Evolutionary conservation across 1,284 basidiomycete species (phyloP).

Genomic region (Trametes versicolor): DNA sequence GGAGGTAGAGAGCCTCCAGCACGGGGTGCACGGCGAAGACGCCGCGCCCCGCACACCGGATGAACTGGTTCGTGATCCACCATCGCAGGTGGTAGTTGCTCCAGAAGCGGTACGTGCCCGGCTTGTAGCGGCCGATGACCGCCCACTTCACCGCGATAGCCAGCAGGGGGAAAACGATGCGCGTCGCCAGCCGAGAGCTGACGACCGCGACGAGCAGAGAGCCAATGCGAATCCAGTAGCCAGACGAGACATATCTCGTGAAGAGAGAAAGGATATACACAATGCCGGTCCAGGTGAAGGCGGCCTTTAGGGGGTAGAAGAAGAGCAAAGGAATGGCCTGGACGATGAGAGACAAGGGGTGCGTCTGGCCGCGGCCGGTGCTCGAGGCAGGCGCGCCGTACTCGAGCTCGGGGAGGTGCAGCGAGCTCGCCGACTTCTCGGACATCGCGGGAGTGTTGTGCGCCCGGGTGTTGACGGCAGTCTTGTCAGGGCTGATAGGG

Average conservation of each 20-base stretch:
- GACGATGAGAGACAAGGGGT: conserved; percentile 50
- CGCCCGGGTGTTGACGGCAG: conserved; percentile 25
- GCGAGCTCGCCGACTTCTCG: conserved; percentile 23
- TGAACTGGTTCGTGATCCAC: conserved; percentile 57
- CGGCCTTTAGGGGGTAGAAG: conserved; percentile 55
- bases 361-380: conserved; percentile 46
- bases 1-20: conserved; percentile 52
- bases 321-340: conserved; percentile 54
- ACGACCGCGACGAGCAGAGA: conserved; percentile 48
- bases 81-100: conserved; percentile 54
- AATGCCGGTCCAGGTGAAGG: conserved; percentile 48
- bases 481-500: conserved; percentile 29
- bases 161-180: conserved; percentile 48
- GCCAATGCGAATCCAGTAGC: conserved; percentile 47
- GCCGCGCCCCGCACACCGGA: conserved; percentile 52
- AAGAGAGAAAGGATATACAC: conserved; percentile 32
- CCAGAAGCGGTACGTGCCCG: conserved; percentile 52
- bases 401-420: conserved; percentile 29
- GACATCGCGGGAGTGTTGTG: conserved; percentile 24
- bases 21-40: conserved; percentile 52
- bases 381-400: conserved; percentile 29
- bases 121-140: conserved; percentile 53
- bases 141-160: conserved; percentile 56
- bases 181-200: conserved; percentile 44
- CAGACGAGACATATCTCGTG: conserved; percentile 41